Evolutionary conservation across 176 grass and related monocot species (phyloP).

Genomic region (Eleusine coracana): DNA sequence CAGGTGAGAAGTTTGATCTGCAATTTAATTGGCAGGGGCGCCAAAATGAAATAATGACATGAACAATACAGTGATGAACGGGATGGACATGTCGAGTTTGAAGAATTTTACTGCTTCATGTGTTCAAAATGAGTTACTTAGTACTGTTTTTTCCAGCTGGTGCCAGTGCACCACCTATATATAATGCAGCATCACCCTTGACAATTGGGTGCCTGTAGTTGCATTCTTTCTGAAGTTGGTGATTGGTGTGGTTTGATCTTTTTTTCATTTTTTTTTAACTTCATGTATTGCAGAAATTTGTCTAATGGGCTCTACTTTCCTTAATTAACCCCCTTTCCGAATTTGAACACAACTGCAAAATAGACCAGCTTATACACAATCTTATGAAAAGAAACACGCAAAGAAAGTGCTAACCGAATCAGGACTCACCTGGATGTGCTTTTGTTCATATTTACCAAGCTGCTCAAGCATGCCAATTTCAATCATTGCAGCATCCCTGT

Average conservation of each 20-base stretch:
- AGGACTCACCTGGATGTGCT: constrained; percentile 59
- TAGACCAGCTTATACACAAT: constrained; percentile 61
- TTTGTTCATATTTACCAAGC: constrained; percentile 66
- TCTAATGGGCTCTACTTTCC: neutral
- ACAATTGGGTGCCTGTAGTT: constrained; percentile 12
- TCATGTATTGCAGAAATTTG: neutral
- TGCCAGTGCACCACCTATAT: neutral
- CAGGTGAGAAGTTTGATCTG: constrained; percentile 36
- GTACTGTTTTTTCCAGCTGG: neutral
- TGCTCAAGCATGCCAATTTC: constrained; percentile 74
- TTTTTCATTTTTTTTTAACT: neutral
- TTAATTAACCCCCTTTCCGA: constrained; percentile 45
- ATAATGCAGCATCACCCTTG: neutral
- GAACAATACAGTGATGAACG: neutral
- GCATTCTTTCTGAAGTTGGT: constrained; percentile 4
- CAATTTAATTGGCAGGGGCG: neutral
- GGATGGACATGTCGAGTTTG: neutral
- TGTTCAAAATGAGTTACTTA: neutral
- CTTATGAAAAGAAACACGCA: constrained; percentile 29
- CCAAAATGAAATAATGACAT: neutral
- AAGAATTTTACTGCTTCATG: neutral
- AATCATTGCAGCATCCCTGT: constrained; percentile 82
- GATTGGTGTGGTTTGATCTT: neutral
- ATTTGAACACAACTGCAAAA: constrained; percentile 99
- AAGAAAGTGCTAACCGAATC: neutral